Evolutionary conservation across 352 stramenopile species (phyloP), one percentile per base, ranked within the genome.

Genomic region (Elongisporangium anandrum): DNA sequence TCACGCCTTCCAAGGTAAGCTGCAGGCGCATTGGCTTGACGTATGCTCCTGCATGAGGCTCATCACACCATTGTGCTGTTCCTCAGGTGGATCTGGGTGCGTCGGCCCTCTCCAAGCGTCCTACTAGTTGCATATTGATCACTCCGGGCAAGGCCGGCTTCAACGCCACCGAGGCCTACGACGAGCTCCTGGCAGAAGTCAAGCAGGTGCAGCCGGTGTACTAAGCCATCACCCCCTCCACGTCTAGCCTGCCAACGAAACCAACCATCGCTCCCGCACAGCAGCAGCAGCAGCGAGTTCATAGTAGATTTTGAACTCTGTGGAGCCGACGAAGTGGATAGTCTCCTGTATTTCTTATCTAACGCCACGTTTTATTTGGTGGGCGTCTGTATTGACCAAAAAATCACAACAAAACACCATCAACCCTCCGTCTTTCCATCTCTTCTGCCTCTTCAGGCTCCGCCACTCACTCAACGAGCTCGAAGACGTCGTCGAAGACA

Each of bases 71-170:
- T 29, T 61, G n/a, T 65, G 45, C 10, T 59, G n/a, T 45, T 53
- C 7, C 17, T 54, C 23, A 93, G 84, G 79, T 94, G 57, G 87
- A 96, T 63, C 77, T 99, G 49, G 97, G 97, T 50, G 96, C 96
- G 19, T 97, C 97, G 5, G 97, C 96, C 26, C 87, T 95, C 61
- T 99, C 97, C 24, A 99, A 99, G 83, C 80, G 97, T 59, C 97
- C 97, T 45, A 99, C 97, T 47, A 99, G 94, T 85, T 98, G 94
- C 83, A 98, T 99, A 75, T 77, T 99, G 64, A 91, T 99, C 59
- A 98, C 90, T 50, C 81, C 88, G 26, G 86, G 85, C 53, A 98
- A 98, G 77, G 79, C 90, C 24, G 90, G 89, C 47, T 97, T 97
- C 57, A 89, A 86, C 64, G 87, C 77, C 21, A 78, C 94, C 65